Base-by-base conservation (phyloP, 129 eudicot species). In the Ambrosia trifida region DNA sequence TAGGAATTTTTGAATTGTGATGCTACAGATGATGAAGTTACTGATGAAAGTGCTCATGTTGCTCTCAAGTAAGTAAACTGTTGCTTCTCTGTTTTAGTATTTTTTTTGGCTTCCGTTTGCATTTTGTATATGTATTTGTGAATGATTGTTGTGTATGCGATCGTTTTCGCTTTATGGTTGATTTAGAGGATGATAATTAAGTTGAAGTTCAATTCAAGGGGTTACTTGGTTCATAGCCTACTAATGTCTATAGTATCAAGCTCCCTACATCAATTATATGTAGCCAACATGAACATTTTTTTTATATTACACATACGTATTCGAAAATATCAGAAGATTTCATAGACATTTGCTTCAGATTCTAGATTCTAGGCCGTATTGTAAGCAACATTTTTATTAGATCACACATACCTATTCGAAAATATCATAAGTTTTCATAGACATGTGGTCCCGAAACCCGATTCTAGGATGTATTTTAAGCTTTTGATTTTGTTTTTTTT, bases 1-100 rank as follows among this genome's bases (percentile, higher is more conserved):
- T 92, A 66, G 98, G 98, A 66, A 81, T 92, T 68, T n/a, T 54
- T 89, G 77, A 92, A 89, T 76, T 91, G 98, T 35, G 96, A 92
- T 78, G 91, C 98, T 11, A 92, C 98, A 8, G 83, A 83, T 72
- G 98, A 92, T 83, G 77, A 77, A 81, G 96, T 92, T 30, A 92
- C 98, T 36, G 91, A 81, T 11, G 96, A 92, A 83, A 87, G 95
- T 63, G 98, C 98, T 13, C 82, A 85, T 76, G 96, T 96, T 8
- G 83, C 98, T 66, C 84, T 89, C 18, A 84, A 87, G 98, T 92
- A 82, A 83, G 88, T n/a, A n/a, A n/a, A n/a, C n/a, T 80, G 57
- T 11, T 12, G 41, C 16, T 70, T 6, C n/a, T 19, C 18, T 2
- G 0, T 24, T n/a, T n/a, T n/a, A n/a, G n/a, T n/a, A n/a, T 24